Percentiles rank a stretch among this genome's conserved stretches.
phyloP scores from a whole-genome alignment of 257 asterid genomes.

The Plantago major region DNA sequence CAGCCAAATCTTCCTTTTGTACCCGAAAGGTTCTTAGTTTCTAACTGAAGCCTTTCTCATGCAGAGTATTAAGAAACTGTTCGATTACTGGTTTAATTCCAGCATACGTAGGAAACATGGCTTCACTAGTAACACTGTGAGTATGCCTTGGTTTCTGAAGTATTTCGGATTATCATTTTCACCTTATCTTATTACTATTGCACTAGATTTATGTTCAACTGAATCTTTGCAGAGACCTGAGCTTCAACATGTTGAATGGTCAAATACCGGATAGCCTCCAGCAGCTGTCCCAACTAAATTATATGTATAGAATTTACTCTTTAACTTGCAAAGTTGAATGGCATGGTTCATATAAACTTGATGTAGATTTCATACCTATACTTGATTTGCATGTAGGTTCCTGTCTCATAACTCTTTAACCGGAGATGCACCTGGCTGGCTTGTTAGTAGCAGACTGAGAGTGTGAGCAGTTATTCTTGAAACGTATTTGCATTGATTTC shows the following conservation, averaged over 20 bases:
- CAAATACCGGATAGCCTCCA: slow-evolving; percentile 36
- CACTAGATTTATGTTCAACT: slow-evolving; percentile 13
- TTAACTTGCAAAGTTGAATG: background rate
- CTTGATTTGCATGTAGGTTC: slow-evolving; percentile 43
- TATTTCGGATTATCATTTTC: background rate
- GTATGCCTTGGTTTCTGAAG: slow-evolving; percentile 18
- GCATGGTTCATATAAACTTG: background rate
- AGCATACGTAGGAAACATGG: slow-evolving; percentile 32
- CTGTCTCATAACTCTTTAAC: slow-evolving; percentile 65
- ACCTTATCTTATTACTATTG: background rate
- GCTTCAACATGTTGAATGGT: slow-evolving; percentile 68
- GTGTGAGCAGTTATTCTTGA: slow-evolving; percentile 42
- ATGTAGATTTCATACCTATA: slow-evolving; percentile 2
- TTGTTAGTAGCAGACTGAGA: slow-evolving; percentile 18
- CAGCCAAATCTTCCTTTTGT: background rate
- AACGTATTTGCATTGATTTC: background rate
- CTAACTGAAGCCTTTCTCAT: slow-evolving; percentile 21
- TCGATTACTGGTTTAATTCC: slow-evolving; percentile 68
- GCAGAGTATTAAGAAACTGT: slow-evolving; percentile 80
- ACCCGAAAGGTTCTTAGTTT: background rate
- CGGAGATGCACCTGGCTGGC: slow-evolving; percentile 59
- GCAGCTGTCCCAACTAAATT: slow-evolving; percentile 11
- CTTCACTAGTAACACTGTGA: slow-evolving; percentile 42
- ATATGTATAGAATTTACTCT: slow-evolving; percentile 41
- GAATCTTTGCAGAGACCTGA: slow-evolving; percentile 64